Evolutionary conservation across 805 yeast species (phyloP).

Genomic region (Saccharomycopsis olivae): DNA sequence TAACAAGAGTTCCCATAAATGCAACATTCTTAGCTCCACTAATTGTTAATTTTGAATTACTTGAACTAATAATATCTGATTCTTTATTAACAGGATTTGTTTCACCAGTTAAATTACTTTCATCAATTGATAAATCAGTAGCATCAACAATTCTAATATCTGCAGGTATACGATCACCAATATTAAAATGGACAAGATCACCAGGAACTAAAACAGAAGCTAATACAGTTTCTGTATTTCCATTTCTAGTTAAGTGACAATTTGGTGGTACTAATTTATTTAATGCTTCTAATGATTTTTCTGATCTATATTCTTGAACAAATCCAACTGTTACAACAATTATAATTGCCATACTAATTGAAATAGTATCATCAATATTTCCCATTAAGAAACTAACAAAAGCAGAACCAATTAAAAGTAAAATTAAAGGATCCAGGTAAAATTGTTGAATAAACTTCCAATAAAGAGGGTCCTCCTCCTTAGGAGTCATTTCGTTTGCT

Average conservation of each 20-base stretch:
- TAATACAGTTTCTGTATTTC: conserved; percentile 65
- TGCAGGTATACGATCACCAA: conserved; percentile 96
- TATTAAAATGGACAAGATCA: conserved; percentile 77
- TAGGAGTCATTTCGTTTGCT: conserved; percentile 61
- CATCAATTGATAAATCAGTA: conserved; percentile 78
- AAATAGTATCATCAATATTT: conserved; percentile 92
- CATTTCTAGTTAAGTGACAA: conserved; percentile 81
- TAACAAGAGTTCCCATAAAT: conserved; percentile 94
- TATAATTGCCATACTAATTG: conserved; percentile 81
- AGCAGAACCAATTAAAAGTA: conserved; percentile 85
- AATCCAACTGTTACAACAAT: conserved; percentile 96
- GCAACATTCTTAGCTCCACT: conserved; percentile 71
- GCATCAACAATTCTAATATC: conserved; percentile 76
- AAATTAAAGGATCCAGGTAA: conserved; percentile 83
- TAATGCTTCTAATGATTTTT: conserved; percentile 86
- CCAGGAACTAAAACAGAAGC: conserved; percentile 93
- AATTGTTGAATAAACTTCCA: conserved; percentile 70
- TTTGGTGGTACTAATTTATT: conserved; percentile 94
- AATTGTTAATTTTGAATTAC: conserved; percentile 19
- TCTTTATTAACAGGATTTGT: conserved; percentile 74
- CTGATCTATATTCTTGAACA: conserved; percentile 94
- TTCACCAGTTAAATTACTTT: conserved; percentile 93
- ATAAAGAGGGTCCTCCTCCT: conserved; percentile 66
- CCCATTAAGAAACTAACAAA: conserved; percentile 82
- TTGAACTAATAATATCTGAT: conserved; percentile 20